A percentile compares a stretch with the other conserved stretches of the same genome.
Conservation (phyloP, 202 grass and related monocot genomes). For the Digitaria exilis region DNA sequence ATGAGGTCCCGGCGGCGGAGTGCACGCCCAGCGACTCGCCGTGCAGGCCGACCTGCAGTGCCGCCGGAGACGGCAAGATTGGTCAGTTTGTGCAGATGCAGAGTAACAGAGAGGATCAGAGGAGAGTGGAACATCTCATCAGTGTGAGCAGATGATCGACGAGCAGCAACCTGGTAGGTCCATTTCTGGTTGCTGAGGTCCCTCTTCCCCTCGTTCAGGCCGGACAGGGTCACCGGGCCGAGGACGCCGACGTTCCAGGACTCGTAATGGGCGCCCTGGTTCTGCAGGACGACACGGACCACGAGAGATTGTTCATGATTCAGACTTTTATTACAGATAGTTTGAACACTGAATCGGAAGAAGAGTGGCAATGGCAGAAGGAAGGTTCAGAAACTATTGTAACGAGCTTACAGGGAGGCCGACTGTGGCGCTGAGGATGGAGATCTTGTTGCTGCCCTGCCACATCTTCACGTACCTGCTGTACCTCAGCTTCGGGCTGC, state of each 20-base stretch:
- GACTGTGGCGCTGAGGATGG: conserved; percentile 80
- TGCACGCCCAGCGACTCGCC: conserved; percentile 73
- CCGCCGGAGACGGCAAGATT: neutral
- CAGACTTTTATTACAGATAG: neutral
- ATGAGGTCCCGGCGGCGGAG: conserved; percentile 65
- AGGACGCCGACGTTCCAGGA: conserved; percentile 96
- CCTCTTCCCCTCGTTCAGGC: conserved; percentile 79
- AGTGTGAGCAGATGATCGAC: too few relatives aligned
- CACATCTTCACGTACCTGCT: conserved; percentile 72
- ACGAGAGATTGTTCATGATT: neutral
- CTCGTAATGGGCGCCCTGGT: conserved; percentile 85
- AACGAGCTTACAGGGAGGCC: conserved; percentile 86
- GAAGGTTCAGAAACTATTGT: neutral
- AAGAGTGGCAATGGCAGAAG: neutral
- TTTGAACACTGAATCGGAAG: neutral
- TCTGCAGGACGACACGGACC: conserved; percentile 40
- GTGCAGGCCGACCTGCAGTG: conserved; percentile 62
- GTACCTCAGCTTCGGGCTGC: conserved; percentile 68
- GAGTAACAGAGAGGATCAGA: neutral
- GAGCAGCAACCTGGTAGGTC: conserved; percentile 72
- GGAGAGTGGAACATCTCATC: too few relatives aligned
- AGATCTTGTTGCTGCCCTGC: conserved; percentile 98
- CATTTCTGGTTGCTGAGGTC: conserved; percentile 83
- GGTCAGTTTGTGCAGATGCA: neutral
- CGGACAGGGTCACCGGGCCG: conserved; percentile 75